These are phyloP conservation scores for Kwoniella heveanensis DNA, from an alignment of 768 basidiomycete genomes.

Conservation along the genomic window DNA sequence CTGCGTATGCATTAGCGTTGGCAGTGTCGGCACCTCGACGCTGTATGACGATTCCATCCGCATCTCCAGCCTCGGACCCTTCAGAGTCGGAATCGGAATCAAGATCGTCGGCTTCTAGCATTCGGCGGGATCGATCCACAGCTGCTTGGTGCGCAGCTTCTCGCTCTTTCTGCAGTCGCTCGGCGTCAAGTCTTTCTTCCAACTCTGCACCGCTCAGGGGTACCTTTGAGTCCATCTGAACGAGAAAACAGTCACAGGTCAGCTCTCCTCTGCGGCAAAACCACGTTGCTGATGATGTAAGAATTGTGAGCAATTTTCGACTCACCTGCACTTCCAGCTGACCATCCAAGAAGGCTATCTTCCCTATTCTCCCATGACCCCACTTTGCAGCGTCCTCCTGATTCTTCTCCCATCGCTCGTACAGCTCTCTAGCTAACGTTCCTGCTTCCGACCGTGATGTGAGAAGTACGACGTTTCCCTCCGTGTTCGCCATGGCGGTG, in stretches of 20 bases:
- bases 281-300: no score
- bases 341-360: slow-evolving; percentile 74
- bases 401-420: slow-evolving; percentile 79
- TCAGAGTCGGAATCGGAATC: slow-evolving; percentile 61
- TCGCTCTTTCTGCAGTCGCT: slow-evolving; percentile 75
- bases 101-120: slow-evolving; percentile 86
- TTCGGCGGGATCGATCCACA: slow-evolving; percentile 75
- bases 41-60: slow-evolving; percentile 52
- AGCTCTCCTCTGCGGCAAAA: no score
- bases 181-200: slow-evolving; percentile 73
- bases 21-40: slow-evolving; percentile 12
- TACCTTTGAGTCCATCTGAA: slow-evolving; percentile 82
- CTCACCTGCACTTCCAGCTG: slow-evolving; percentile 68
- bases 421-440: slow-evolving; percentile 75
- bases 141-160: slow-evolving; percentile 84
- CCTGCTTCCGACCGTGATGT: slow-evolving; percentile 78
- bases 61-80: slow-evolving; percentile 72
- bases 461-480: slow-evolving; percentile 83
- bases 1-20: slow-evolving; percentile 44
- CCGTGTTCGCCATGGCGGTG: slow-evolving; percentile 76
- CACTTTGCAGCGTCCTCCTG: slow-evolving; percentile 82
- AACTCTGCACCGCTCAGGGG: slow-evolving; percentile 86
- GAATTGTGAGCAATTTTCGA: slow-evolving; percentile 3
- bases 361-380: slow-evolving; percentile 87
- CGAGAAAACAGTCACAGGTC: background rate